phyloP scores from a whole-genome alignment of 2,329 filamentous ascomycete species.

The Xylariaceae sp. region DNA sequence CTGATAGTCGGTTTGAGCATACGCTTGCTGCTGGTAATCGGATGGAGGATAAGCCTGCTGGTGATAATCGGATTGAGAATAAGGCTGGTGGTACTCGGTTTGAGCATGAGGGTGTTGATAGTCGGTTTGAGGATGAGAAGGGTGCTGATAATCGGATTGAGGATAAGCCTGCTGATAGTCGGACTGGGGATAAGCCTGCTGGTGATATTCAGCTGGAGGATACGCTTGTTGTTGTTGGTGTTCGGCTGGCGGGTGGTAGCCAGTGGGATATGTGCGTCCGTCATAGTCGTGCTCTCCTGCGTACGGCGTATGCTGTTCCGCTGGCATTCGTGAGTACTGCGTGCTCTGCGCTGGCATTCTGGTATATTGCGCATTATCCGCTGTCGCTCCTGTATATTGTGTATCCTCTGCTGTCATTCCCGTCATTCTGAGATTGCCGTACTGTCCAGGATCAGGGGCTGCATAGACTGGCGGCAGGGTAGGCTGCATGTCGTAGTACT shows the following conservation, averaged over 20 bases:
- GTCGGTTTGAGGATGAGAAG: too few species aligned
- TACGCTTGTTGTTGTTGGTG: slow-evolving; percentile 5
- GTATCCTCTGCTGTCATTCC: neutral
- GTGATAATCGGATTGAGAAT: too few species aligned
- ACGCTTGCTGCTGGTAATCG: too few species aligned
- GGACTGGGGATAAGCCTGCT: too few species aligned
- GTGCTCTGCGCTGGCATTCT: neutral
- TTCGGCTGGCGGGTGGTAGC: slow-evolving; percentile 18
- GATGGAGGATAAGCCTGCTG: too few species aligned
- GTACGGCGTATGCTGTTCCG: neutral
- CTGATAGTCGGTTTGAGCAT: neutral
- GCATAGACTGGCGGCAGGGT: slow-evolving; percentile 48
- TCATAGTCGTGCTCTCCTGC: slow-evolving; percentile 9
- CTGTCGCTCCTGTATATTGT: neutral
- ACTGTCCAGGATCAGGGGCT: slow-evolving; percentile 47
- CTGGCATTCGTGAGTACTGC: neutral
- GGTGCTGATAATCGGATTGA: too few species aligned
- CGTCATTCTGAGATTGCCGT: slow-evolving; percentile 11
- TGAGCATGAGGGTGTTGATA: too few species aligned
- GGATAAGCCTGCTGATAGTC: too few species aligned
- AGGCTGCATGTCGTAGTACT: slow-evolving; percentile 54
- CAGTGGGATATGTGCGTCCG: slow-evolving; percentile 20
- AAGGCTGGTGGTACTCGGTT: too few species aligned
- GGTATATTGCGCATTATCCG: neutral
- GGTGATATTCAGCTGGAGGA: neutral